Percentiles rank a stretch among this genome's conserved stretches.
Evolutionary conservation across 768 basidiomycete genomes (phyloP).

Genomic region (Psilocybe sp.): DNA sequence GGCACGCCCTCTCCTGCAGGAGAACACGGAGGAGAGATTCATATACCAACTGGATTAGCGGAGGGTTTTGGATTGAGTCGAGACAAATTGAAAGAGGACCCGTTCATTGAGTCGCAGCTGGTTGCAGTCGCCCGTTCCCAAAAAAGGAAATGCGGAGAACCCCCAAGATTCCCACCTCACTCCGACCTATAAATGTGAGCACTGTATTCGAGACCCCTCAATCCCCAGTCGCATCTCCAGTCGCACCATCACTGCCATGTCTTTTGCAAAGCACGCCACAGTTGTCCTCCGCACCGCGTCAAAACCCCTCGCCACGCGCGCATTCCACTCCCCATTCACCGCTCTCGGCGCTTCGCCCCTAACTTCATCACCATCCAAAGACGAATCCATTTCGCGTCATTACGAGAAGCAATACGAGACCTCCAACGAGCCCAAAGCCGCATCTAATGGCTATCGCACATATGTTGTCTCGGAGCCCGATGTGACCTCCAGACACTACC

Average conservation of each 20-base stretch:
- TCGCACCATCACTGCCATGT: constrained; percentile 24
- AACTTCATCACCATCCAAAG: constrained; percentile 29
- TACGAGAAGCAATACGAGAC: constrained; percentile 66
- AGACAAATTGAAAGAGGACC: too few species aligned
- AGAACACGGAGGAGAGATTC: too few species aligned
- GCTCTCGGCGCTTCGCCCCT: constrained; percentile 41
- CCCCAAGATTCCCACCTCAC: constrained; percentile 22
- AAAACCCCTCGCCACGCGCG: constrained; percentile 32
- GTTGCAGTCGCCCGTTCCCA: too few species aligned
- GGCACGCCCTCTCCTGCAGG: too few species aligned
- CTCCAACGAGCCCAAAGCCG: constrained; percentile 43
- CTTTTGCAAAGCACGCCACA: constrained; percentile 23
- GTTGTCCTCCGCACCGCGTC: constrained; percentile 18
- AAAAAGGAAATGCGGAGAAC: too few species aligned
- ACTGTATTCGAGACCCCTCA: constrained; percentile 9
- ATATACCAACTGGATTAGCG: too few species aligned
- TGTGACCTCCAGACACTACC: constrained; percentile 54
- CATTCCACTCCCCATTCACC: constrained; percentile 63
- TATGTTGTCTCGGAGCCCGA: constrained; percentile 78
- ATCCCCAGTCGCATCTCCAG: background rate
- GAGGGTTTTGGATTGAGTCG: too few species aligned
- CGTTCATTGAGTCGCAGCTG: too few species aligned
- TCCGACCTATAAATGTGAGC: constrained; percentile 12
- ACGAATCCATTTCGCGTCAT: constrained; percentile 26
- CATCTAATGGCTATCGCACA: constrained; percentile 49